phyloP scores from a whole-genome alignment of 2,329 filamentous ascomycete genomes.

The Hansfordia pulvinata region DNA sequence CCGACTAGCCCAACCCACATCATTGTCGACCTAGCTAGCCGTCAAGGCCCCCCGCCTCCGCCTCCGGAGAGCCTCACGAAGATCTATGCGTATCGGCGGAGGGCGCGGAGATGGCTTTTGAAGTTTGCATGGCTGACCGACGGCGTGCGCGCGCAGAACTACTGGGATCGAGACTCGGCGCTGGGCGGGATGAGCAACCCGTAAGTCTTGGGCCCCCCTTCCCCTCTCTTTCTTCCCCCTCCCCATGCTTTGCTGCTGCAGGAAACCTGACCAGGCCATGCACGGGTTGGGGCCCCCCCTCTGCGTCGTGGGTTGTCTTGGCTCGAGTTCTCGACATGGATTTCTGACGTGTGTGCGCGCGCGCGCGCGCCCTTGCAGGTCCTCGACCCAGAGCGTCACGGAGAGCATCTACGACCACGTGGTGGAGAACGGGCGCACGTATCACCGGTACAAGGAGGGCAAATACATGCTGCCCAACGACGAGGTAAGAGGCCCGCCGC shows the following conservation, averaged over 20 bases:
- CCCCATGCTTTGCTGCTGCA: too few species aligned
- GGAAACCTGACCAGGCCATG: not conserved
- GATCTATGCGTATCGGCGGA: too few species aligned
- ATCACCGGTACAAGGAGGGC: conserved; percentile 12
- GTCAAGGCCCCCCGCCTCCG: too few species aligned
- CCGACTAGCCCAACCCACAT: too few species aligned
- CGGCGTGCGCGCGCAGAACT: conserved; percentile 3
- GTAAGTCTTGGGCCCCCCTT: conserved; percentile 5
- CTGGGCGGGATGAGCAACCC: conserved; percentile 10
- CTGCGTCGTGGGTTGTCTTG: too few species aligned
- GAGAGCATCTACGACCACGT: conserved; percentile 11
- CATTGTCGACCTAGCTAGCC: too few species aligned
- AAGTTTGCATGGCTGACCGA: too few species aligned
- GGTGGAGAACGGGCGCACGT: conserved; percentile 12
- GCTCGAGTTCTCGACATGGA: too few species aligned
- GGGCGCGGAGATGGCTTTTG: too few species aligned
- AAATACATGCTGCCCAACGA: conserved; percentile 14
- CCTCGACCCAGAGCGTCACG: conserved; percentile 9
- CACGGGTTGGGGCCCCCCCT: conserved; percentile 1
- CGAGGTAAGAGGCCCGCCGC: too few species aligned
- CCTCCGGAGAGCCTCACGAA: too few species aligned
- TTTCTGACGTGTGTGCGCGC: too few species aligned
- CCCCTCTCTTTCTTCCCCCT: not conserved
- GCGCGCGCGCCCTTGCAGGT: conserved; percentile 6
- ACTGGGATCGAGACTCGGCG: conserved; percentile 11